These are phyloP conservation scores for Inga leiocalycina DNA, from an alignment of 306 rosid genomes.

Conservation along the genomic window DNA sequence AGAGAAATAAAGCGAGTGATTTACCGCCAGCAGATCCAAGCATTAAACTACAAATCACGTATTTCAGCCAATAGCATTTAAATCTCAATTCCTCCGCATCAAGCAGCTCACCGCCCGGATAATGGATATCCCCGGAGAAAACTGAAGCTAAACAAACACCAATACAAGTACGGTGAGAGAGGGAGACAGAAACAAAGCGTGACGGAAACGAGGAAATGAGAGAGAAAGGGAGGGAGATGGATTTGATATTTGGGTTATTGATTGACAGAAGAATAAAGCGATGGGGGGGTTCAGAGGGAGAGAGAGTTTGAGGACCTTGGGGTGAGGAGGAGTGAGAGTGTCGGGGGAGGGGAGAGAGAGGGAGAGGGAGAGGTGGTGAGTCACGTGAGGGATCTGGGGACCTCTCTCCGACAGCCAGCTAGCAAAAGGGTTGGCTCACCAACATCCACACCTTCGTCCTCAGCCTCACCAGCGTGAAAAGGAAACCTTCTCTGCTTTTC, in stretches of 20 bases:
- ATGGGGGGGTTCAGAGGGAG: slow-evolving; percentile 36
- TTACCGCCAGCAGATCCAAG: slow-evolving; percentile 87
- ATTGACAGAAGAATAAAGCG: slow-evolving; percentile 53
- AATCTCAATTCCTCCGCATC: slow-evolving; percentile 54
- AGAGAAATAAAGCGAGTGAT: slow-evolving; percentile 2
- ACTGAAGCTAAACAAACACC: slow-evolving; percentile 23
- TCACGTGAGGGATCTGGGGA: slow-evolving; percentile 82
- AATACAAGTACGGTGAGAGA: background rate
- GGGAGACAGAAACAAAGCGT: slow-evolving; percentile 8
- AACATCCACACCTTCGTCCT: slow-evolving; percentile 93
- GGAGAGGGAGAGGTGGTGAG: slow-evolving; percentile 40
- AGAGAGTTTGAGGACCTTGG: background rate
- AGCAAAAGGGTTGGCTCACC: slow-evolving; percentile 91
- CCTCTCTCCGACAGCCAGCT: slow-evolving; percentile 99
- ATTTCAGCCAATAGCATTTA: slow-evolving; percentile 40
- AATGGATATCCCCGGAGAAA: background rate
- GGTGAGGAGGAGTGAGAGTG: slow-evolving; percentile 2
- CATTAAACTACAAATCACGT: slow-evolving; percentile 48
- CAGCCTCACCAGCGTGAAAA: slow-evolving; percentile 38
- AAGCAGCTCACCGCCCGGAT: background rate
- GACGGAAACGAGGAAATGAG: slow-evolving; percentile 28
- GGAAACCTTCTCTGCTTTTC: background rate
- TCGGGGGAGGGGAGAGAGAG: background rate
- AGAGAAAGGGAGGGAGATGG: slow-evolving; percentile 35
- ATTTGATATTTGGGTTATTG: slow-evolving; percentile 52